Base-by-base conservation (phyloP, 371 early-diverging fungal genomes). In the Phascolomyces articulosus region DNA sequence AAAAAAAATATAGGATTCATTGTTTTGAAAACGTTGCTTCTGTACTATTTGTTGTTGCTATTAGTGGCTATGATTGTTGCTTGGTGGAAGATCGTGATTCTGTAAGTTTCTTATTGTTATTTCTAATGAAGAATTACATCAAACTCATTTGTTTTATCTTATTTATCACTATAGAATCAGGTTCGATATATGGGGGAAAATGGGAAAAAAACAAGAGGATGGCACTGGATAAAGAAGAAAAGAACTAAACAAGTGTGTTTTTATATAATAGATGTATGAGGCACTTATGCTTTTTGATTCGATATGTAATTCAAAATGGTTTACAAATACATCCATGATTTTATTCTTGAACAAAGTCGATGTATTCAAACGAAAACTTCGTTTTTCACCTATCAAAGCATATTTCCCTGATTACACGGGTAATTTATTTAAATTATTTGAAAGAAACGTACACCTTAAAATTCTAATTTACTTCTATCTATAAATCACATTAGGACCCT, bases 321-420 rank as follows among this genome's bases (percentile, higher is more conserved):
- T 98, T 75, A 83, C 84, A 44, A 86, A 93, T 55, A 96, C 96
- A 3, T 93, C 94, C 18, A 93, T 97, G 77, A 96, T 98, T 65
- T 83, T 98, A 53, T 95, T 98, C 76, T 73, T 98, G 63, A 98
- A 98, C 88, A 98, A 98, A 82, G 93, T 96, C 57, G 98, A 98
- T 73, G 85, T 97, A 21, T 95, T 98, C 83, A 89, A 87, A 69
- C 85, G 87, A 58, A 98, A 97, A 78, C 85, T 98, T 26, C 69
- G 81, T 55, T 73, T 78, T 49, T 91, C 94, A 2, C 91, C 93
- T 15, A 83, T 98, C 62, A 78, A 71, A 16, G 71, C 87, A 53
- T 96, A 91, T 74, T 98, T 97, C 78, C 95, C 98, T 3, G 97
- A 97, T 66, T 98, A 89, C 70, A 69, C 71, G 54, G 91, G 91